Evolutionary conservation across 2,329 filamentous ascomycete species (phyloP), one percentile per base, ranked within the genome.

Genomic region (Nigrospora oryzae): DNA sequence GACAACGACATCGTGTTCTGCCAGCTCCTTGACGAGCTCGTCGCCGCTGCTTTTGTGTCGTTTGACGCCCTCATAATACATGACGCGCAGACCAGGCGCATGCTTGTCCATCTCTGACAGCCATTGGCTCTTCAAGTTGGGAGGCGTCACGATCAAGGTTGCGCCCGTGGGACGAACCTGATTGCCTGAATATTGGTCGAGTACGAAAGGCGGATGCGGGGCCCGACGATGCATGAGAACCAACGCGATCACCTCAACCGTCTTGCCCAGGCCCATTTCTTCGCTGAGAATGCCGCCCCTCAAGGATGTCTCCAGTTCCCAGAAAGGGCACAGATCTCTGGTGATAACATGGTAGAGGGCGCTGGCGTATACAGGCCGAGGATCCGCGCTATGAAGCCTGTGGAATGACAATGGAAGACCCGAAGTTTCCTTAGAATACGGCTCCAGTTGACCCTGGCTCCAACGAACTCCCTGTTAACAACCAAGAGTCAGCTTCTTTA

Each of bases 231-330:
- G 79, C 19, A 84, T 66, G 8, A 79, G 68, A n/a, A 89, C 77
- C 11, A 91, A 68, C 4, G 82, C 75, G 38, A 89, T 78, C 2
- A 87, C 70, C 63, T 91, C 87, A 3, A 90, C 70, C 0, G 86
- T 91, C 61, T 91, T 91, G 2, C 86, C 86, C 1, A 91, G 67
- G 0, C 86, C 86, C 86, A 91, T 91, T 61, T 91, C 86, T 56
- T 91, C 86, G 0, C 84, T 81, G 5, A 91, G 66, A 40, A 89
- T 82, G 0, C 85, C 85, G 12, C 80, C 78, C 38, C 63, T 71
- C 11, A 78, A 46, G 1, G 53, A 51, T n/a, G 59, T 57, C 42
- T 76, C 64, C 17, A 60, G 47, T 38, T 65, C 58, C 32, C 62
- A 59, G 44, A 79, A 79, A 3, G 64, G 55, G 0, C 57, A 48